Conservation (phyloP, 2,329 filamentous ascomycete species). For the Colletotrichum sp. region DNA sequence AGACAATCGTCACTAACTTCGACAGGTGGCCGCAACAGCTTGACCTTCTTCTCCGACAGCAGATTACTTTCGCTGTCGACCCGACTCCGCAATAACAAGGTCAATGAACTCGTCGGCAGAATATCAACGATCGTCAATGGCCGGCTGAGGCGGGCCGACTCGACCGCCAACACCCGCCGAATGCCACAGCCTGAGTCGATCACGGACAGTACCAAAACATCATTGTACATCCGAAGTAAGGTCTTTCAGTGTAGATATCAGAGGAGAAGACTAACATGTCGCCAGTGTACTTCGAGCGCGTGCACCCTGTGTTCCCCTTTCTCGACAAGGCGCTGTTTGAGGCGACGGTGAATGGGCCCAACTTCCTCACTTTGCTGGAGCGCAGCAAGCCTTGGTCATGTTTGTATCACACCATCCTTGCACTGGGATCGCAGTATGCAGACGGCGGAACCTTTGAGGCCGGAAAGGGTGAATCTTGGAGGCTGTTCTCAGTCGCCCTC, state of each 20-base stretch:
- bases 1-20: neutral
- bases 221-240: conserved; percentile 16
- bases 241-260: neutral
- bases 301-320: conserved; percentile 45
- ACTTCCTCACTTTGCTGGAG: conserved; percentile 29
- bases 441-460: conserved; percentile 42
- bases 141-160: conserved; percentile 15
- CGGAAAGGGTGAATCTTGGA: conserved; percentile 42
- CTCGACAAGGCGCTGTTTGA: conserved; percentile 41
- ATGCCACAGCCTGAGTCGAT: neutral
- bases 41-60: conserved; percentile 34
- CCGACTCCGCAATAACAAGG: conserved; percentile 32
- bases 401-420: conserved; percentile 42
- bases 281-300: conserved; percentile 41
- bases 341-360: conserved; percentile 28
- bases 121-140: conserved; percentile 29
- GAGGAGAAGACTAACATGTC: neutral
- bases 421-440: conserved; percentile 40
- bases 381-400: conserved; percentile 37
- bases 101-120: conserved; percentile 30
- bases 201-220: neutral
- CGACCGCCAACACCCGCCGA: neutral
- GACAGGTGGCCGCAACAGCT: conserved; percentile 28
- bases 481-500: conserved; percentile 41
- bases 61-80: conserved; percentile 32